These are phyloP conservation scores for Wickerhamiella slavikovae DNA, from an alignment of 805 yeast species.

Conservation along the genomic window DNA sequence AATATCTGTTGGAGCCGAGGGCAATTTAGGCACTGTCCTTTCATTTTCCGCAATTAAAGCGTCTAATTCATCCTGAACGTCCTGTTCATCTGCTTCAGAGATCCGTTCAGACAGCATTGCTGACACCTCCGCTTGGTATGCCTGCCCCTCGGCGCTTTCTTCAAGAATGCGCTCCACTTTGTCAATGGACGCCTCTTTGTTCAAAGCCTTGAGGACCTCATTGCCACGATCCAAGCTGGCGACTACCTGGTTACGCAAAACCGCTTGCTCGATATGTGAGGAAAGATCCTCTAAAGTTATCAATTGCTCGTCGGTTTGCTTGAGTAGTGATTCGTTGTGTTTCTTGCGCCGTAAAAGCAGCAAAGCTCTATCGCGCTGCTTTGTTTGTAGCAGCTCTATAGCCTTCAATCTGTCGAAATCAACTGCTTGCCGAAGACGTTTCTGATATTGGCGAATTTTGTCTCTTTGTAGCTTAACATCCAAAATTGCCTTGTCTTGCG, in stretches of 20 bases:
- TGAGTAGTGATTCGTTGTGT: slow-evolving; percentile 56
- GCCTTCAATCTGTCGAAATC: slow-evolving; percentile 44
- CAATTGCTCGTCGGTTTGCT: slow-evolving; percentile 56
- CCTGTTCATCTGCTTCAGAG: slow-evolving; percentile 20
- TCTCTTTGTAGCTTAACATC: slow-evolving; percentile 82
- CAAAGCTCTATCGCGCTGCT: slow-evolving; percentile 40
- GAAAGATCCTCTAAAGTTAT: slow-evolving; percentile 58
- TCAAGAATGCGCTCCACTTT: slow-evolving; percentile 70
- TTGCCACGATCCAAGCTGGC: slow-evolving; percentile 70
- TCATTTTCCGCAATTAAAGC: not conserved
- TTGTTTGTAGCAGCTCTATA: slow-evolving; percentile 27
- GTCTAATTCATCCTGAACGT: slow-evolving; percentile 12
- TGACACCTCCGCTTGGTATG: slow-evolving; percentile 40
- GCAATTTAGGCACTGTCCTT: not conserved
- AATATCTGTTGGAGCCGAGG: not conserved
- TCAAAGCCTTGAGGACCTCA: slow-evolving; percentile 49
- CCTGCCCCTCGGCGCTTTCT: slow-evolving; percentile 60
- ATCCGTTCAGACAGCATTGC: slow-evolving; percentile 18
- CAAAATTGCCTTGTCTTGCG: slow-evolving; percentile 69
- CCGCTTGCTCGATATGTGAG: slow-evolving; percentile 53
- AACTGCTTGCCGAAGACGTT: slow-evolving; percentile 34
- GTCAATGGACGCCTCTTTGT: slow-evolving; percentile 56
- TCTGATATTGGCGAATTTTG: slow-evolving; percentile 52
- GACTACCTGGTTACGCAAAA: slow-evolving; percentile 69
- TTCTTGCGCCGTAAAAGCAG: slow-evolving; percentile 56